These are phyloP conservation scores for Trichoderma guizhouense DNA, from an alignment of 2,329 filamentous ascomycete species.

Conservation along the genomic window DNA sequence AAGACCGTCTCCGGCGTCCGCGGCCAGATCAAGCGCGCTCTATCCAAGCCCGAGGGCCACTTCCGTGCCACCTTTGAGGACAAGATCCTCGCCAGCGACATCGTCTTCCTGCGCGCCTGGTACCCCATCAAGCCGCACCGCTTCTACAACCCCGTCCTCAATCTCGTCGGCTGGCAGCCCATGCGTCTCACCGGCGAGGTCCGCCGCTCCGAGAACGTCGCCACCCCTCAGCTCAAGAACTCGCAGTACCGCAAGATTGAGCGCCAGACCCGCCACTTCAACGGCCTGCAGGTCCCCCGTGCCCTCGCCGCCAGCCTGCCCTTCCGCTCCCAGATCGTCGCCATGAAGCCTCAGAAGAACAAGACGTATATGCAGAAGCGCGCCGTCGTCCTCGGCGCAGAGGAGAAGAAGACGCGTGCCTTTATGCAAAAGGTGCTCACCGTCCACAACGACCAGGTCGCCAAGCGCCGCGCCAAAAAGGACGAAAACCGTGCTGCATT, in stretches of 20 bases:
- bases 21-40: conserved; percentile 93
- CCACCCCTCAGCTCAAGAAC: conserved; percentile 78
- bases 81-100: conserved; percentile 95
- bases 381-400: conserved; percentile 77
- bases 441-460: conserved; percentile 83
- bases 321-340: conserved; percentile 85
- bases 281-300: conserved; percentile 71
- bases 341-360: conserved; percentile 74
- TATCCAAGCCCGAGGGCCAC: conserved; percentile 89
- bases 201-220: conserved; percentile 68
- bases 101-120: conserved; percentile 95
- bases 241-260: conserved; percentile 74
- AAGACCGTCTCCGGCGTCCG: conserved; percentile 93
- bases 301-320: conserved; percentile 80
- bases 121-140: conserved; percentile 92
- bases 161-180: conserved; percentile 85
- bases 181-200: conserved; percentile 96
- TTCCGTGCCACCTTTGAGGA: conserved; percentile 98
- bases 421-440: conserved; percentile 92
- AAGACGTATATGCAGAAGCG: conserved; percentile 93
- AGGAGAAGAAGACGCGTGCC: conserved; percentile 85
- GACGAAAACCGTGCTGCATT: conserved; percentile 81
- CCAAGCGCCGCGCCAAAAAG: conserved; percentile 79
- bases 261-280: conserved; percentile 70
- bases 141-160: conserved; percentile 96